phyloP scores from a whole-genome alignment of 306 rosid genomes.

The Quercus ilex region DNA sequence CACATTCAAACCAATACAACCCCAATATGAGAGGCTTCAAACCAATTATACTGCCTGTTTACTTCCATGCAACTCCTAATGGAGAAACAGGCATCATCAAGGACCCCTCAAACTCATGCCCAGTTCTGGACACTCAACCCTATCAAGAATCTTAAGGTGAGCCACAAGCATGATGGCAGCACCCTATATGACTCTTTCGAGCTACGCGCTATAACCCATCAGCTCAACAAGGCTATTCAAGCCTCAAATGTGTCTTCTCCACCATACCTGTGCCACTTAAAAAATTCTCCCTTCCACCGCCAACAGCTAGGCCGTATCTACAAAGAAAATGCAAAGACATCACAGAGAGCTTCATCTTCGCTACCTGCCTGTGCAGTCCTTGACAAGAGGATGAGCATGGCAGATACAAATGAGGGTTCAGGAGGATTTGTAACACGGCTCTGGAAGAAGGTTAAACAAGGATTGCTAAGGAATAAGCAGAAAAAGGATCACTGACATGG shows the following conservation, averaged over 20 bases:
- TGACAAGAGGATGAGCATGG: constrained; percentile 12
- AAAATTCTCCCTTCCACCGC: constrained; percentile 31
- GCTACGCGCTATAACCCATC: constrained; percentile 47
- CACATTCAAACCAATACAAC: constrained; percentile 4
- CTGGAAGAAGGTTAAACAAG: constrained; percentile 62
- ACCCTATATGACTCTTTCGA: constrained; percentile 59
- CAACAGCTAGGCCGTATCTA: constrained; percentile 31
- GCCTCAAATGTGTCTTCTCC: constrained; percentile 35
- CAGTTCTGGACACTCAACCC: constrained; percentile 5
- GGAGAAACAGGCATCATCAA: constrained; percentile 10
- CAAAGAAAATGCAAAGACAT: constrained; percentile 21
- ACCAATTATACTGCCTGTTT: constrained; percentile 3
- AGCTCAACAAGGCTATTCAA: constrained; percentile 53
- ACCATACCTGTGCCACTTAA: constrained; percentile 20
- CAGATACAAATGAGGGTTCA: constrained; percentile 12
- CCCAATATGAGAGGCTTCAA: constrained; percentile 21
- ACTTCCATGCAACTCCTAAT: constrained; percentile 35
- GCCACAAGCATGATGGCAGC: constrained; percentile 44
- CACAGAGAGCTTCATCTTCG: constrained; percentile 36
- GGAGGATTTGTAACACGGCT: constrained; percentile 39
- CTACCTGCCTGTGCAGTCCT: not conserved
- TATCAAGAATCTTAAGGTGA: constrained; percentile 10
- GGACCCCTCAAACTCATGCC: not conserved
- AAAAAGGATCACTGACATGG: not conserved
- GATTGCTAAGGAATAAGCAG: constrained; percentile 34